Evolutionary conservation across 2,329 filamentous ascomycete genomes (phyloP).

Genomic region (Claviceps purpurea): DNA sequence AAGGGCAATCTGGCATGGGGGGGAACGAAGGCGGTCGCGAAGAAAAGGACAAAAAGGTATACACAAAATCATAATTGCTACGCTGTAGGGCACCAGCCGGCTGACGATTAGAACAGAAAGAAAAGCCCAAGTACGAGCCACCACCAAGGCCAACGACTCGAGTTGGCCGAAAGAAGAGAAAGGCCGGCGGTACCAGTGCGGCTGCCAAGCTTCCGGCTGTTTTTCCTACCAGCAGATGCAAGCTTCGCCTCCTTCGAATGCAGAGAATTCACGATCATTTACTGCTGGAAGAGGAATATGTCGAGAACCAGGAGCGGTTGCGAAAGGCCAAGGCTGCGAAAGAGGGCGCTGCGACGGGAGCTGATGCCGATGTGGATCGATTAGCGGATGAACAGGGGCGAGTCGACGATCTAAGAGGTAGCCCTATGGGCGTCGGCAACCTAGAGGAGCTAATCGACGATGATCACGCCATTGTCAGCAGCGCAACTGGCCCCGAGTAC

Average conservation of each 20-base stretch:
- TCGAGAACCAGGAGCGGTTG: conserved; percentile 94
- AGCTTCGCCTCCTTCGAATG: conserved; percentile 93
- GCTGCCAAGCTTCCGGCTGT: conserved; percentile 89
- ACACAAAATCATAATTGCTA: conserved; percentile 4
- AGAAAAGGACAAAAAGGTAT: conserved; percentile 88
- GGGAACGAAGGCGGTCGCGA: conserved; percentile 60
- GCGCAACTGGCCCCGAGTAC: conserved; percentile 93
- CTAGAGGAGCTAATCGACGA: conserved; percentile 98
- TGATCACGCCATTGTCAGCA: conserved; percentile 96
- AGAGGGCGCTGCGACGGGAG: conserved; percentile 52
- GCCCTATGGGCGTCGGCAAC: conserved; percentile 95
- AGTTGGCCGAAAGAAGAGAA: conserved; percentile 97
- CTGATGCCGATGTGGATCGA: conserved; percentile 63
- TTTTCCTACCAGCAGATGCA: conserved; percentile 93
- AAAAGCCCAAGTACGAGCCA: conserved; percentile 99
- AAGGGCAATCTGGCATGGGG: conserved; percentile 79
- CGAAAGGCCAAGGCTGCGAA: conserved; percentile 81
- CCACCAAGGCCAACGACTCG: conserved; percentile 93
- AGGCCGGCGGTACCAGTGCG: conserved; percentile 80
- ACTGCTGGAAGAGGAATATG: conserved; percentile 93
- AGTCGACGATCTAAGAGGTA: conserved; percentile 96
- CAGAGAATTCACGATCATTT: conserved; percentile 97
- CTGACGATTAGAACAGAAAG: conserved; percentile 53
- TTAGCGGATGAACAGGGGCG: conserved; percentile 89
- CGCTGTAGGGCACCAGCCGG: not conserved